These are phyloP conservation scores for Brasenia schreberi DNA, from an alignment of 164 flowering plant species.

Conservation along the genomic window DNA sequence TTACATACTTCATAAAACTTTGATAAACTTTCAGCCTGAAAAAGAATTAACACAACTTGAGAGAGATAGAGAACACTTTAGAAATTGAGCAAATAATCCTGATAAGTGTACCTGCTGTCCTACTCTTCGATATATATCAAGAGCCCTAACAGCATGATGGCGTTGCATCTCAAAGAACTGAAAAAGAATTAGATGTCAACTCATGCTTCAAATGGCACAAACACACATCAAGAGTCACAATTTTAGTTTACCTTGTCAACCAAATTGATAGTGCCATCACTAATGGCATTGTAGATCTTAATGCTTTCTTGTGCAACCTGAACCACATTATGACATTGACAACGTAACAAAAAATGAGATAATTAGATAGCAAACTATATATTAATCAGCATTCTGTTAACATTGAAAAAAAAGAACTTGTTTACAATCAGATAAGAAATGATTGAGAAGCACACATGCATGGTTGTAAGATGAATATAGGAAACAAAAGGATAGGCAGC, in stretches of 20 bases:
- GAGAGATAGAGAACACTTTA: not conserved
- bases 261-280: constrained; percentile 76
- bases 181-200: constrained; percentile 3
- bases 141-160: constrained; percentile 66
- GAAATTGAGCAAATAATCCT: not conserved
- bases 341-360: not conserved
- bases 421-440: too few species aligned
- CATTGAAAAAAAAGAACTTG: not conserved
- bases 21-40: constrained; percentile 79
- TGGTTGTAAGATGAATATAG: too few species aligned
- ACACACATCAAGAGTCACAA: not conserved
- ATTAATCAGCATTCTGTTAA: not conserved
- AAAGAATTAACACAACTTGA: constrained; percentile 2
- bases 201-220: not conserved
- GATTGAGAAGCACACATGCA: too few species aligned
- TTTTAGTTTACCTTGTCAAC: constrained; percentile 73
- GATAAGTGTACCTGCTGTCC: constrained; percentile 58
- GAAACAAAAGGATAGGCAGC: too few species aligned
- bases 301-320: constrained; percentile 93
- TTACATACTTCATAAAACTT: constrained; percentile 94
- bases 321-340: not conserved
- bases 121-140: constrained; percentile 78
- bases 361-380: not conserved
- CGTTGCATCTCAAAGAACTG: constrained; percentile 99
- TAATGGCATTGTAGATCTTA: constrained; percentile 78